Evolutionary conservation across 1,284 basidiomycete genomes (phyloP).

Genomic region (Ceratobasidium sp.): DNA sequence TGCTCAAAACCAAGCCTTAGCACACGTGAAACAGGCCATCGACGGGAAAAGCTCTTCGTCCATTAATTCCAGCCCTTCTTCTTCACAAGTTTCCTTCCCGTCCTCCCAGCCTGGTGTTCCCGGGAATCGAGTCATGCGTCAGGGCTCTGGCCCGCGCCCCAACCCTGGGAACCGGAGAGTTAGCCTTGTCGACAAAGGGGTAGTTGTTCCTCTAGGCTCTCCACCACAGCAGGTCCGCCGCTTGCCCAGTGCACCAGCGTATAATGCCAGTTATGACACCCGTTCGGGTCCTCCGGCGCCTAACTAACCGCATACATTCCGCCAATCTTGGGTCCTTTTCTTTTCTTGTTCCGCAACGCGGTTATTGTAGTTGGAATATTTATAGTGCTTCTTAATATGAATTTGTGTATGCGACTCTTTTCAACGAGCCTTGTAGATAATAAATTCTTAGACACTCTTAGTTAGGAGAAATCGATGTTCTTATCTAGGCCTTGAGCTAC

Average conservation of each 20-base stretch:
- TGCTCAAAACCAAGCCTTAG: no score
- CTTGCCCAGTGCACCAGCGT: constrained; percentile 5
- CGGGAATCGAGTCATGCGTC: not conserved
- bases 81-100: not conserved
- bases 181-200: not conserved
- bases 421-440: no score
- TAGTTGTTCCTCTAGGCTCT: not conserved
- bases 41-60: not conserved
- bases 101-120: not conserved
- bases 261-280: not conserved
- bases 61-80: not conserved
- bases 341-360: no score
- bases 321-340: no score
- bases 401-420: no score
- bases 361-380: no score
- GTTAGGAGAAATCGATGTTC: no score
- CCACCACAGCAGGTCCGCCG: constrained; percentile 12
- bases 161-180: not conserved
- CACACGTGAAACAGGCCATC: no score
- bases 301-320: no score
- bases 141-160: constrained; percentile 4
- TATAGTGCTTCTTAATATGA: no score
- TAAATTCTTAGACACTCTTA: no score
- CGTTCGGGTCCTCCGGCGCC: not conserved
- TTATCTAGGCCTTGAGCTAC: no score